These are phyloP conservation scores for Lasiosphaeris hirsuta DNA, from an alignment of 495 filamentous ascomycete species.

Conservation along the genomic window DNA sequence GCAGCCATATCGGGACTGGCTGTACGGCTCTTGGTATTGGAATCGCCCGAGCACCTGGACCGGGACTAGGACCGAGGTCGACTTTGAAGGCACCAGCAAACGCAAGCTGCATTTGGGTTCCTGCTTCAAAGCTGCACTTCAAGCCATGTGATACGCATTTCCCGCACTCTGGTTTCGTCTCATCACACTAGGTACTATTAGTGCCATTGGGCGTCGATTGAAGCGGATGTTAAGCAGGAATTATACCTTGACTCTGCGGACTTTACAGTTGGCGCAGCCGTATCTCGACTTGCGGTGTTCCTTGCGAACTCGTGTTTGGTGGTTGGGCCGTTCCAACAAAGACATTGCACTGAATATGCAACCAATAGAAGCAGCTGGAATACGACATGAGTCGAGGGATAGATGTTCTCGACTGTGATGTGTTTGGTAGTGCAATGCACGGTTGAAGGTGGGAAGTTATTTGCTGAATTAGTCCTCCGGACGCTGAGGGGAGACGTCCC, in stretches of 20 bases:
- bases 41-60: background rate
- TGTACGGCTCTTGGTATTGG: background rate
- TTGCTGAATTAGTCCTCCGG: too few species aligned
- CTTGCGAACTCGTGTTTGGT: background rate
- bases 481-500: too few species aligned
- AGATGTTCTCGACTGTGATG: too few species aligned
- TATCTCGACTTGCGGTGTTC: background rate
- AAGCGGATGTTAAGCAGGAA: background rate
- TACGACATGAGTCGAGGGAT: too few species aligned
- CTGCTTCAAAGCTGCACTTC: background rate
- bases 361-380: too few species aligned
- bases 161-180: background rate
- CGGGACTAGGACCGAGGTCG: background rate
- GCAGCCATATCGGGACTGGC: background rate
- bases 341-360: too few species aligned
- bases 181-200: background rate
- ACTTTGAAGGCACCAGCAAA: slow-evolving; percentile 1
- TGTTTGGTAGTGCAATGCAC: too few species aligned
- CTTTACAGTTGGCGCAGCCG: slow-evolving; percentile 4
- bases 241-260: background rate
- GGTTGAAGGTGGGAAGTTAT: too few species aligned
- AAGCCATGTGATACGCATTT: slow-evolving; percentile 1
- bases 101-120: slow-evolving; percentile 1
- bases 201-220: background rate
- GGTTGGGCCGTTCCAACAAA: background rate